phyloP scores from a whole-genome alignment of 345 rosid species.

The Eucalyptus globulus region DNA sequence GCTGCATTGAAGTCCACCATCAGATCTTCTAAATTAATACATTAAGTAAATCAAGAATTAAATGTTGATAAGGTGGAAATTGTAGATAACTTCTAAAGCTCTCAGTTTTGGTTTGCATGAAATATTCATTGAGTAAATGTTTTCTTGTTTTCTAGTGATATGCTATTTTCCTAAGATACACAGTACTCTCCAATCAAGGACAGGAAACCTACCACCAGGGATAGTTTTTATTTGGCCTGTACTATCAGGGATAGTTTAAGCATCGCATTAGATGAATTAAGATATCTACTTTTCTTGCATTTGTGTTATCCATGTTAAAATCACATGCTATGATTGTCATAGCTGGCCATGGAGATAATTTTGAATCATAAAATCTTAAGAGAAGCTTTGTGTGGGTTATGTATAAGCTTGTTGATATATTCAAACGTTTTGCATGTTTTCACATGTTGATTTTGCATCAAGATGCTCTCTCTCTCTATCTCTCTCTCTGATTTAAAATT shows the following conservation, averaged over 20 bases:
- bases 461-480: not conserved
- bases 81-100: not conserved
- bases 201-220: not conserved
- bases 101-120: not conserved
- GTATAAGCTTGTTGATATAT: not conserved
- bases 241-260: not conserved
- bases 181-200: not conserved
- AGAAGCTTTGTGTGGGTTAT: not conserved
- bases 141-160: not conserved
- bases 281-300: not conserved
- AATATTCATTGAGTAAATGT: not conserved
- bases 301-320: not conserved
- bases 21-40: not conserved
- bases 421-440: not conserved
- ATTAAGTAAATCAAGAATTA: not conserved
- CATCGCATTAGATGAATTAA: not conserved
- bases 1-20: not conserved
- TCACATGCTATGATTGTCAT: not conserved
- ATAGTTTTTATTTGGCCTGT: not conserved
- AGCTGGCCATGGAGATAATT: not conserved
- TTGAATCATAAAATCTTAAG: not conserved
- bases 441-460: not conserved
- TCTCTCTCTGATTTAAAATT: not conserved
- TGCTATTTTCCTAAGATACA: not conserved
- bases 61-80: not conserved